A percentile compares a stretch with the other conserved stretches of the same genome.
phyloP scores from a whole-genome alignment of 1,284 basidiomycete species.

The Amylostereum areolatum region DNA sequence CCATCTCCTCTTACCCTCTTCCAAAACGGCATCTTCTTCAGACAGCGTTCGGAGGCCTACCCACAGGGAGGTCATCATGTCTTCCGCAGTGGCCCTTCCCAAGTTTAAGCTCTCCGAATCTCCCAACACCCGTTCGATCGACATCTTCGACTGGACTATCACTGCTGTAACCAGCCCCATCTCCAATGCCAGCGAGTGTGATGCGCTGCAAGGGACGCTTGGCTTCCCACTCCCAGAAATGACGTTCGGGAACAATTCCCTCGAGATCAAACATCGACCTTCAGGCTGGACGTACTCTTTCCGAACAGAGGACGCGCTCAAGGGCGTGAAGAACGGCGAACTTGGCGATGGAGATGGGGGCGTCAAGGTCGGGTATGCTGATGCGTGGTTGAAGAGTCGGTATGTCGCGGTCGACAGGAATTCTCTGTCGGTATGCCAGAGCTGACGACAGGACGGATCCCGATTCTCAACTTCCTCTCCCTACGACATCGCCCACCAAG shows the following conservation, averaged over 20 bases:
- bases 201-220: constrained; percentile 58
- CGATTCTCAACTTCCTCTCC: constrained; percentile 59
- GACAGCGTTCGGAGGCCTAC: constrained; percentile 4
- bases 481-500: constrained; percentile 70
- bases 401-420: constrained; percentile 26
- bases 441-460: constrained; percentile 51
- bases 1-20: constrained; percentile 6
- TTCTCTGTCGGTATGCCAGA: not conserved
- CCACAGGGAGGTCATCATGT: constrained; percentile 25
- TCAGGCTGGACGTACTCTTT: constrained; percentile 69
- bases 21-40: constrained; percentile 5
- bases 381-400: constrained; percentile 90
- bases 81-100: constrained; percentile 43
- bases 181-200: constrained; percentile 68
- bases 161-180: constrained; percentile 65
- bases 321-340: constrained; percentile 71
- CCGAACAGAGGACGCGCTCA: constrained; percentile 65
- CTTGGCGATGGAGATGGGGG: constrained; percentile 77
- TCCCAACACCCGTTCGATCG: constrained; percentile 60
- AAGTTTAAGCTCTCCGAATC: constrained; percentile 59
- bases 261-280: constrained; percentile 58
- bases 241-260: constrained; percentile 87
- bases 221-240: constrained; percentile 92
- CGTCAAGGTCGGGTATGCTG: constrained; percentile 92
- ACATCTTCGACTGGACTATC: constrained; percentile 59